Base-by-base conservation (phyloP, 2,329 filamentous ascomycete genomes). In the Dactylellina cionopaga region DNA sequence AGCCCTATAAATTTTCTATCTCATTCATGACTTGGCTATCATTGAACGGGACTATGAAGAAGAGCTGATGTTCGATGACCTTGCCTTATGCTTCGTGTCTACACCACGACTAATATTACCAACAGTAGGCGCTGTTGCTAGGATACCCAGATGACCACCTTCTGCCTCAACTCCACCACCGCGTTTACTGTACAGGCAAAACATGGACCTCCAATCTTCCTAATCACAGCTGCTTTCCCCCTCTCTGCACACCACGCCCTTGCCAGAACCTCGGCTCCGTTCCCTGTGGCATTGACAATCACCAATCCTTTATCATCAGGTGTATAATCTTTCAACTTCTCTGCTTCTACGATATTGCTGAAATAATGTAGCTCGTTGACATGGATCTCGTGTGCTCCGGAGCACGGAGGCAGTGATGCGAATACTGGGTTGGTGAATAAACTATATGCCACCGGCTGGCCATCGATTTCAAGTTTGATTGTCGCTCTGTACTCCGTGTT, bases 391-490 rank as follows among this genome's bases (percentile, higher is more conserved):
- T 66, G 62, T 13, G 19, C 22, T 11, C 51, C 15, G 4, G 19
- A 54, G 41, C 65, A 71, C 3, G 49, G 22, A 2, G 56, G 65
- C 5, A 58, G 56, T 13, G 49, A 35, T n/a, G 47, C 65, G 31
- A 71, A 71, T 11, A 63, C 59, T 19, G 65, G 65, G 17, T 64
- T 71, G 22, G 56, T 63, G 65, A 56, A 71, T 29, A 71, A 13
- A 15, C 41, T 47, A 19, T 63, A 71, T 25, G 56, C 55, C 25
- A 56, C 65, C 10, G 15, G 11, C 19, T 49, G 29, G 11, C 41
- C 56, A 25, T 64, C 56, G n/a, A 71, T 44, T 17, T 41, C 22
- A 29, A 71, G 58, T n/a, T 56, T 63, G 33, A 71, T 35, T n/a
- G 29, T 71, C 31, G 65, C 65, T 29, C 65, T 39, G 22, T 70